phyloP scores from a whole-genome alignment of 2,329 filamentous ascomycete genomes.

The Talaromyces piceae region DNA sequence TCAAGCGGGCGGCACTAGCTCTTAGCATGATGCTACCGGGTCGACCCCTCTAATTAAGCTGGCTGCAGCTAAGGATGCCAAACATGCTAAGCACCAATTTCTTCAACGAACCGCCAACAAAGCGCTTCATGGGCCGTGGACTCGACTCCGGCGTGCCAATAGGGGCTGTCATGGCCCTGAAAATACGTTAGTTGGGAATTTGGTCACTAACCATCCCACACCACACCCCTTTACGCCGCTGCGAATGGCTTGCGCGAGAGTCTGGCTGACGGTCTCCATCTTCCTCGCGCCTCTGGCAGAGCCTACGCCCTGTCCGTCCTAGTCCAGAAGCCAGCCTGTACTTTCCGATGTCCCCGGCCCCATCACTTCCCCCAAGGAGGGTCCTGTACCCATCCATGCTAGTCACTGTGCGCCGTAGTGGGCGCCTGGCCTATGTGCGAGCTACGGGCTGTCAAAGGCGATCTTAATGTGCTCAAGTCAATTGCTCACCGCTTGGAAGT shows the following conservation, averaged over 20 bases:
- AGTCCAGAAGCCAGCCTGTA: constrained; percentile 2
- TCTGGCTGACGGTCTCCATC: background rate
- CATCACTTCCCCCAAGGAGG: background rate
- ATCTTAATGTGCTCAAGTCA: background rate
- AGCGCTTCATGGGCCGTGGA: background rate
- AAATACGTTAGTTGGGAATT: background rate
- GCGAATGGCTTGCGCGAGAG: background rate
- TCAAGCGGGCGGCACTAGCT: constrained; percentile 3
- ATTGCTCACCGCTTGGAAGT: constrained; percentile 1
- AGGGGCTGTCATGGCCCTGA: background rate
- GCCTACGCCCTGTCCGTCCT: constrained; percentile 3
- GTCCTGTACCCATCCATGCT: background rate
- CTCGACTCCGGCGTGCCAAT: background rate
- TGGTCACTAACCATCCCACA: background rate
- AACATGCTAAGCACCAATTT: constrained; percentile 1
- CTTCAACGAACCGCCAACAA: background rate
- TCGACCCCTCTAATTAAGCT: constrained; percentile 4
- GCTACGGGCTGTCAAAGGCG: constrained; percentile 2
- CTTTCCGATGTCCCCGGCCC: constrained; percentile 11
- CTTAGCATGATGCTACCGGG: background rate
- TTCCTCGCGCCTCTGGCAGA: background rate
- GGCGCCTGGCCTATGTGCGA: background rate
- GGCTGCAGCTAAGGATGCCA: background rate
- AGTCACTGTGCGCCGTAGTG: background rate
- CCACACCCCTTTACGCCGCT: background rate